Conservation (phyloP, 345 rosid genomes). For the Hirschfeldia incana region DNA sequence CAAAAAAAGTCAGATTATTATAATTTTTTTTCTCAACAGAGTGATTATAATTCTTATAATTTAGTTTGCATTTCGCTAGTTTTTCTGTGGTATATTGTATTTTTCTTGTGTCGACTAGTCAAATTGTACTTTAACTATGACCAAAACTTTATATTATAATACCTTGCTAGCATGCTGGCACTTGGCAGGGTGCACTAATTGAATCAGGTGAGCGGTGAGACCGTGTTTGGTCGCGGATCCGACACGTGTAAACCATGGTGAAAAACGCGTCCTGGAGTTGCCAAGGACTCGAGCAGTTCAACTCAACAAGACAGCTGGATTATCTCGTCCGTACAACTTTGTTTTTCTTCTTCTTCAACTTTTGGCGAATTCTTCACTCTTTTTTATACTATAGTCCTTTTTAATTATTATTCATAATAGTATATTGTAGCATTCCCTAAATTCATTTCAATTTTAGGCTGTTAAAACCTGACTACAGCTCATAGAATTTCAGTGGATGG, state of each 20-base stretch:
- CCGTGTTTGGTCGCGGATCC: not conserved
- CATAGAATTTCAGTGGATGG: constrained; percentile 17
- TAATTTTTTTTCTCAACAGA: no score
- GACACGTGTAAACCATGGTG: constrained; percentile 27
- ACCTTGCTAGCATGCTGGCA: not conserved
- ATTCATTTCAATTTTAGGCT: constrained; percentile 31
- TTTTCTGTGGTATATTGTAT: not conserved
- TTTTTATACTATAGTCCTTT: not conserved
- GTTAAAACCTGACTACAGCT: constrained; percentile 29
- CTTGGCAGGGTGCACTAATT: not conserved
- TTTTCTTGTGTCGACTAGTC: not conserved
- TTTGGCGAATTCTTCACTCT: constrained; percentile 22
- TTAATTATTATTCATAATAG: not conserved
- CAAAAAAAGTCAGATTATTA: no score
- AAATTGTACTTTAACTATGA: not conserved
- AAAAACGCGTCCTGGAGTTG: constrained; percentile 14
- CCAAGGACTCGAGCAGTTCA: constrained; percentile 17
- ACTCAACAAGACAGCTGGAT: constrained; percentile 27
- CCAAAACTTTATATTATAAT: not conserved
- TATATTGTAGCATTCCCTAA: not conserved
- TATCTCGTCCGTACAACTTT: constrained; percentile 21
- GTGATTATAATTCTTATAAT: no score
- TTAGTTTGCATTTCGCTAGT: not conserved
- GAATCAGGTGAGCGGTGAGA: not conserved
- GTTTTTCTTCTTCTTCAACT: not conserved